These are phyloP conservation scores for Calocybe indica DNA, from an alignment of 768 basidiomycete genomes.

Conservation along the genomic window DNA sequence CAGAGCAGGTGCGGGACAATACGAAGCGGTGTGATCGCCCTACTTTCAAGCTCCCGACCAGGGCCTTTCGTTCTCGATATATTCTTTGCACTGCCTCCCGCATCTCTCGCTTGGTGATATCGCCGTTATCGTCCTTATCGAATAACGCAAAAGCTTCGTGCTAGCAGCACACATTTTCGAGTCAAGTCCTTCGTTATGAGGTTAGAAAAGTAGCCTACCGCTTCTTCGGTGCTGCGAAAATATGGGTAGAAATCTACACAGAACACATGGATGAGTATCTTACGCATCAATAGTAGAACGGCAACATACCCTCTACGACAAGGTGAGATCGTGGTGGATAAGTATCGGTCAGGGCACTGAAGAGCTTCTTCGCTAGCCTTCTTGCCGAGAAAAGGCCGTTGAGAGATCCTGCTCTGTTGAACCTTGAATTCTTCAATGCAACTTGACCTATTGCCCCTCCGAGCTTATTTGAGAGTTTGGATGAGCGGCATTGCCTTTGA, in stretches of 20 bases:
- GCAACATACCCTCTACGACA: constrained; percentile 52
- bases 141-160: constrained; percentile 66
- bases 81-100: constrained; percentile 77
- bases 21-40: constrained; percentile 2
- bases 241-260: constrained; percentile 69
- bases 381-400: constrained; percentile 58
- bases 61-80: constrained; percentile 69
- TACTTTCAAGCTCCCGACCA: constrained; percentile 68
- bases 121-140: constrained; percentile 81
- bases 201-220: constrained; percentile 30
- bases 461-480: constrained; percentile 21
- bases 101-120: constrained; percentile 75
- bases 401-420: constrained; percentile 49
- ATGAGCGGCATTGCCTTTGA: neutral
- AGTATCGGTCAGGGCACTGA: constrained; percentile 53
- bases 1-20: neutral
- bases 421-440: constrained; percentile 59
- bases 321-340: constrained; percentile 56
- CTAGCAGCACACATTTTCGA: constrained; percentile 22
- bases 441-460: constrained; percentile 66
- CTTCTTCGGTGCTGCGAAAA: constrained; percentile 66
- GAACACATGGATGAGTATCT: neutral
- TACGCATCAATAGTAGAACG: neutral
- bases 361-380: constrained; percentile 62
- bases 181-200: neutral